phyloP scores from a whole-genome alignment of 768 basidiomycete species.

The Cytidiella melzeri region DNA sequence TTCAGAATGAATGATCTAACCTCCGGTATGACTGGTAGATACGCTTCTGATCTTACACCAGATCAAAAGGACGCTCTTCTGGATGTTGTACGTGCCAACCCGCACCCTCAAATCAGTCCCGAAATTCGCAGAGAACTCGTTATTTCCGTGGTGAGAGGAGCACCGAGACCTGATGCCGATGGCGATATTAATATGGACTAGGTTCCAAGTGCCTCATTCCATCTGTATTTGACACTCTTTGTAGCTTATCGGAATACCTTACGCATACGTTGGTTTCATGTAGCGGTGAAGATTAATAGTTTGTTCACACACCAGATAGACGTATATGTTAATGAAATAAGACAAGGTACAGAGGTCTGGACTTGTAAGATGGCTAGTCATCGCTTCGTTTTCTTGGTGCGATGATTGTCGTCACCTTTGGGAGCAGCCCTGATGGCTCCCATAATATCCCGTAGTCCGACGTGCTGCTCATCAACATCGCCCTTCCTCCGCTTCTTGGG shows the following conservation, averaged over 20 bases:
- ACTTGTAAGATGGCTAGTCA: too few relatives aligned
- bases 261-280: too few relatives aligned
- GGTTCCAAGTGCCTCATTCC: too few relatives aligned
- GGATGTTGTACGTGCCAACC: slow-evolving; percentile 82
- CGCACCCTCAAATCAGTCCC: slow-evolving; percentile 80
- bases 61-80: slow-evolving; percentile 98
- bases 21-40: slow-evolving; percentile 43
- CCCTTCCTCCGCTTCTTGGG: slow-evolving; percentile 10
- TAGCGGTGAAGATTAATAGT: too few relatives aligned
- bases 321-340: too few relatives aligned
- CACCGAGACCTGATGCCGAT: slow-evolving; percentile 57
- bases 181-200: slow-evolving; percentile 39
- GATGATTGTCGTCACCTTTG: slow-evolving; percentile 32
- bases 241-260: too few relatives aligned
- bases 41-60: slow-evolving; percentile 88
- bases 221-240: too few relatives aligned
- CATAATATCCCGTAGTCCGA: slow-evolving; percentile 44
- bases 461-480: slow-evolving; percentile 14
- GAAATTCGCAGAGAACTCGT: slow-evolving; percentile 91
- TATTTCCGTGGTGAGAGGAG: slow-evolving; percentile 81
- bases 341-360: too few relatives aligned
- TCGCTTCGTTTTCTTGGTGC: slow-evolving; percentile 26
- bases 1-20: neutral
- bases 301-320: too few relatives aligned
- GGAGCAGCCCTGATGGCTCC: slow-evolving; percentile 58